Base-by-base conservation (phyloP, 495 filamentous ascomycete species). In the Schizothecium vesticola region DNA sequence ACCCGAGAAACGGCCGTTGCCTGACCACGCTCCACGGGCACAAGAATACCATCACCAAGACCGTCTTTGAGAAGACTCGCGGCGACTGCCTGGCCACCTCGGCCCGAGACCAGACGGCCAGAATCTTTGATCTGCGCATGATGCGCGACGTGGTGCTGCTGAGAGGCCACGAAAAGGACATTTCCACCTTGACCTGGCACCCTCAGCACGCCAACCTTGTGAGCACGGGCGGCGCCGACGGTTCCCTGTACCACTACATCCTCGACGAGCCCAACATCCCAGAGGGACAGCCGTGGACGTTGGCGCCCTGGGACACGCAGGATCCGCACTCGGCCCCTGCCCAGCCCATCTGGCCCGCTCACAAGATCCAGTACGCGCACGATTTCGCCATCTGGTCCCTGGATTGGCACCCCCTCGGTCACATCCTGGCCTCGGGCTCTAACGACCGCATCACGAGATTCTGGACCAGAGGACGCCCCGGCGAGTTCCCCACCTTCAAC, bases 381-480 rank as follows among this genome's bases (percentile, higher is more conserved):
- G 92, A 94, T 55, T 94, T 92, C 71, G 90, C 93, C 11, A 94
- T 99, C 66, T 99, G 95, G 95, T 94, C 93, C 4, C 83, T 99
- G 24, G 93, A 97, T 81, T 99, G 95, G 92, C 95, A 99, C 73
- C 95, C 95, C 1, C 82, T 97, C 0, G 95, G 95, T 23, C 95
- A 99, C 73, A 94, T 99, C 68, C 85, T 99, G 26, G 93, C 93
- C n/a, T 96, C 95, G n/a, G 95, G 95, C 5, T 97, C 94, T 3
- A 99, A 99, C 77, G 95, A 99, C 78, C 90, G 94, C 59, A 92
- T 96, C 59, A 97, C 95, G 9, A 88, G 94, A 36, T 99, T 99
- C 81, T 99, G 95, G 95, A 91, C 92, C 16, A 88, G 95, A 22
- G 83, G 91, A 8, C 83, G 95, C 59, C 95, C 95, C 3, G 95